Evolutionary conservation across 495 filamentous ascomycete genomes (phyloP).

Genomic region (Pyrenopolyporus hunteri): DNA sequence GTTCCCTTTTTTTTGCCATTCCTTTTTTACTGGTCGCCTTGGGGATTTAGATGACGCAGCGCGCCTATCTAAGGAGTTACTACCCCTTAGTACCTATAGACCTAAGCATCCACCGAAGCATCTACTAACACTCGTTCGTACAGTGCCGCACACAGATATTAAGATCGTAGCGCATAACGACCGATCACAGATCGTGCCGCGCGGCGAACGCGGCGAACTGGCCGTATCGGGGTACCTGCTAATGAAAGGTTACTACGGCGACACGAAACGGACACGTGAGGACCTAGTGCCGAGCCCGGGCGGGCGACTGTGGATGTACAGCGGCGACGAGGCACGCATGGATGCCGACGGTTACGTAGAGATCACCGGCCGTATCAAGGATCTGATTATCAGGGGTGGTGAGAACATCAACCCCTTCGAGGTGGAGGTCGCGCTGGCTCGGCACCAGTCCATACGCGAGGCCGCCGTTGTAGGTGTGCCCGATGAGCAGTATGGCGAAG

Average conservation of each 20-base stretch:
- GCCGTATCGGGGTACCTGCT: slow-evolving; percentile 84
- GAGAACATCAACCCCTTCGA: slow-evolving; percentile 98
- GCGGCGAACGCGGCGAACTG: slow-evolving; percentile 77
- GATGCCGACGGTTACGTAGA: slow-evolving; percentile 71
- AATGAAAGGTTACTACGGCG: slow-evolving; percentile 90
- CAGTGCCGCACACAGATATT: slow-evolving; percentile 79
- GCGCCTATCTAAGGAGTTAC: no score
- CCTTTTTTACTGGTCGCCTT: no score
- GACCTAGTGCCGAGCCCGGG: slow-evolving; percentile 67
- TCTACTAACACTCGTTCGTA: no score
- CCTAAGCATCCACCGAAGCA: no score
- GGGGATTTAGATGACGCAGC: no score
- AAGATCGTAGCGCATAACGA: slow-evolving; percentile 77
- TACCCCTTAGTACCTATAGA: no score
- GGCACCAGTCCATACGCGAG: slow-evolving; percentile 69
- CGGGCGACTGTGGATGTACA: slow-evolving; percentile 59
- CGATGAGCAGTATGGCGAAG: slow-evolving; percentile 84
- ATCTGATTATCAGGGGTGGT: slow-evolving; percentile 87
- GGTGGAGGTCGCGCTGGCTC: slow-evolving; percentile 88
- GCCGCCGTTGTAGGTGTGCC: slow-evolving; percentile 83
- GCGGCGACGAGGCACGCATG: slow-evolving; percentile 92
- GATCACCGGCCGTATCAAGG: slow-evolving; percentile 76
- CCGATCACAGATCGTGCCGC: slow-evolving; percentile 60
- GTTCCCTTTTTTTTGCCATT: no score
- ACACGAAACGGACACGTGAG: slow-evolving; percentile 69